Base-by-base conservation (phyloP, 345 rosid species). In the Chamaenerion angustifolium region DNA sequence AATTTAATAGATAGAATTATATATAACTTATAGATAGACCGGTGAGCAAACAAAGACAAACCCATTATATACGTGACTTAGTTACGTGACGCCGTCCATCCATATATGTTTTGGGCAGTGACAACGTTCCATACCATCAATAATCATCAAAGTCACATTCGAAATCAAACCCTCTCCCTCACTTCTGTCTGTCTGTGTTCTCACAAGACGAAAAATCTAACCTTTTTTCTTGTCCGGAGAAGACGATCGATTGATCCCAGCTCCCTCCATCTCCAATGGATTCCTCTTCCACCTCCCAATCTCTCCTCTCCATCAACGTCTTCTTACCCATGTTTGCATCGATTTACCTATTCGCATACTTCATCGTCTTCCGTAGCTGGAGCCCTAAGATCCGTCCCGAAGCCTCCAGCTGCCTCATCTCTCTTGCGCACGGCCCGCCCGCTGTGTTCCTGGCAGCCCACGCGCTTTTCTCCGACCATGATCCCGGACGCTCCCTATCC, bases 371-470 rank as follows among this genome's bases (percentile, higher is more conserved):
- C 84, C 84, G 84, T 47, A 52, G 55, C 37, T 88, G 96, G 94
- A 55, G 54, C 55, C 66, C 73, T 49, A 59, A 64, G 59, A 57
- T 69, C 74, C 82, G 94, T 9, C 84, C 88, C 40, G 92, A 84
- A 48, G 92, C 97, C 0, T 73, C 86, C 5, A 79, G 86, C 58
- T 88, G 95, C 68, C 46, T 78, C 10, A 84, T 88, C 73, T 88
- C 96, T 54, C 59, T 84, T 58, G 75, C 75, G 64, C 95, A 88
- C 55, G 92, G 95, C 14, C 76, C 92, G 0, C 88, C 95, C 0
- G 95, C 95, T 0, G 95, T 76, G 16, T n/a, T 80, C 63, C 58
- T 88, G 8, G 86, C 92, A 64, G 12, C 65, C 50, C 47, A 42
- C 48, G 81, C 97, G 21, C 57, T 88, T 11, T 43, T 76, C 69